phyloP scores from a whole-genome alignment of 768 basidiomycete genomes.

The Mrakia hoshinonis region DNA sequence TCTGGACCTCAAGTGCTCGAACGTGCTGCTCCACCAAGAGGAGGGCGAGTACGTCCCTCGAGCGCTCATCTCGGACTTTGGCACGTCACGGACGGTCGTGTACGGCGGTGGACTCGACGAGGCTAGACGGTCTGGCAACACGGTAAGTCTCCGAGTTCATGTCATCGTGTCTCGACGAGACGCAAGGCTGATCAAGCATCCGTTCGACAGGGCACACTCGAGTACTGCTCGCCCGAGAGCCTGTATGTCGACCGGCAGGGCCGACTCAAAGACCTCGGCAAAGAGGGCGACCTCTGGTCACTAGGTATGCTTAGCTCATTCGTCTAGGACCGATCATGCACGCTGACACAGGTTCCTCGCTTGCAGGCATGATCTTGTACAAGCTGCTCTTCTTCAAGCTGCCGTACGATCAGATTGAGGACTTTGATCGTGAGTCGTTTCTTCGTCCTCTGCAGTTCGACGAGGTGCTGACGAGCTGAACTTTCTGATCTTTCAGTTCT shows the following conservation, averaged over 20 bases:
- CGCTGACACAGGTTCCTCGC: background rate
- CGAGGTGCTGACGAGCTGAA: background rate
- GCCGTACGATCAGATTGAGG: constrained; percentile 66
- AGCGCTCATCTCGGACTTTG: constrained; percentile 12
- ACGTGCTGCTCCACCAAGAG: constrained; percentile 85
- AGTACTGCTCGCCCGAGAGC: constrained; percentile 63
- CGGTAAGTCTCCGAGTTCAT: background rate
- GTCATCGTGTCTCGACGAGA: background rate
- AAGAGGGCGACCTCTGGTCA: constrained; percentile 94
- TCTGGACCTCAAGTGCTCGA: constrained; percentile 87
- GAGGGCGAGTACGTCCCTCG: constrained; percentile 70
- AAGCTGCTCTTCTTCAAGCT: constrained; percentile 84
- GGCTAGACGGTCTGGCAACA: constrained; percentile 38
- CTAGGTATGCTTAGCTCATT: constrained; percentile 48
- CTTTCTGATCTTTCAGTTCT: constrained; percentile 40
- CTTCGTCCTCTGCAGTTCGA: background rate
- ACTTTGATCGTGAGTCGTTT: constrained; percentile 46
- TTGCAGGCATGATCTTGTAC: constrained; percentile 68
- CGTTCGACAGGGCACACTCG: background rate
- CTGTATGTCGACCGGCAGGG: constrained; percentile 60
- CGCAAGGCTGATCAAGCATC: background rate
- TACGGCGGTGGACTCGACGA: background rate
- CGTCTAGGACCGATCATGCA: background rate
- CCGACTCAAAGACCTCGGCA: constrained; percentile 60
- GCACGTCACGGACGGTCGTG: constrained; percentile 26